A percentile compares a stretch with the other conserved stretches of the same genome.
These are phyloP conservation scores for Exophiala phaeomuriformis DNA, from an alignment of 2,329 filamentous ascomycete species.

Conservation along the genomic window DNA sequence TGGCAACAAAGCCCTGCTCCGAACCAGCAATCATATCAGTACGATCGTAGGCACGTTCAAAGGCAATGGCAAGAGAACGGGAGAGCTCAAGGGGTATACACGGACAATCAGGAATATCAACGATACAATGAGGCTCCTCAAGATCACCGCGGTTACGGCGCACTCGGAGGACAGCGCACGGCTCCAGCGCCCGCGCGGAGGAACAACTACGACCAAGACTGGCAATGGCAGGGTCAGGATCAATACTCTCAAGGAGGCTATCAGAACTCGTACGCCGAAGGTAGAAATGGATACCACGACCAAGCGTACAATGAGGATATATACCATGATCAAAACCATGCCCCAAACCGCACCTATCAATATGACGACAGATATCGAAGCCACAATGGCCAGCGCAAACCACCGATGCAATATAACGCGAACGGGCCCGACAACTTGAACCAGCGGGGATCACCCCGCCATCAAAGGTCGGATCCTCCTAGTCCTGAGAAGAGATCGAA, in stretches of 20 bases:
- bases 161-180: background rate
- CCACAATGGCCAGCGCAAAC: conserved; percentile 14
- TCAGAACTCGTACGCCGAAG: conserved; percentile 8
- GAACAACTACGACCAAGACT: conserved; percentile 10
- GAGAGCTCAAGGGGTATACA: conserved; percentile 6
- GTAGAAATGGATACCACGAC: conserved; percentile 1
- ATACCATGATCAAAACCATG: conserved; percentile 8
- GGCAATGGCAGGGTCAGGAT: conserved; percentile 7
- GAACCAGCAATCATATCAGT: conserved; percentile 12
- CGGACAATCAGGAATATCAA: conserved; percentile 13
- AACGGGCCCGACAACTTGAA: background rate
- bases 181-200: conserved; percentile 2
- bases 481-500: conserved; percentile 29
- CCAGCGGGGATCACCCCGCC: conserved; percentile 5
- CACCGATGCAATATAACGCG: conserved; percentile 8
- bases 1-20: conserved; percentile 17
- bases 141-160: conserved; percentile 12
- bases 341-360: conserved; percentile 17
- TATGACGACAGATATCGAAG: conserved; percentile 24
- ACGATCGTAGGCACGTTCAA: conserved; percentile 17
- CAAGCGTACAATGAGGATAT: conserved; percentile 5
- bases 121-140: conserved; percentile 14
- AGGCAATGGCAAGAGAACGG: conserved; percentile 18
- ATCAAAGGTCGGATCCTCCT: conserved; percentile 17
- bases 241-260: conserved; percentile 16